Evolutionary conservation across 2,329 filamentous ascomycete species (phyloP).

Genomic region (Beauveria sp.): DNA sequence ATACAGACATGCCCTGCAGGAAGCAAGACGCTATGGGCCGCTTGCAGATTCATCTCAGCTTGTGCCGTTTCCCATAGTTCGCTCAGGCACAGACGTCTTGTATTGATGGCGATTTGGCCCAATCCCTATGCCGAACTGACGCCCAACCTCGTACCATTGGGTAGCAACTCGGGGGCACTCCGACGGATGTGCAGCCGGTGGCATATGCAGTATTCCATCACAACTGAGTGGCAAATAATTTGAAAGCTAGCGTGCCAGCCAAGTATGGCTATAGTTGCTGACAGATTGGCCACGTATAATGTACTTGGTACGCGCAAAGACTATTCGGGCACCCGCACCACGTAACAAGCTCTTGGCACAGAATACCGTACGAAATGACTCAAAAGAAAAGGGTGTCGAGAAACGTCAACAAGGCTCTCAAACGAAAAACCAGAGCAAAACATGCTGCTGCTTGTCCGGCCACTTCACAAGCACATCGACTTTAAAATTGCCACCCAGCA

Average conservation of each 20-base stretch:
- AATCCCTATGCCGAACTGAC: not conserved
- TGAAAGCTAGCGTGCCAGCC: not conserved
- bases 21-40: not conserved
- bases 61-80: not conserved
- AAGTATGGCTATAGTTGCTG: not conserved
- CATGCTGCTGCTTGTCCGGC: not conserved
- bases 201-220: not conserved
- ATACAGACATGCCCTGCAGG: not conserved
- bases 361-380: too few relatives aligned
- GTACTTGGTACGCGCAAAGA: not conserved
- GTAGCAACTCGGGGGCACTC: not conserved
- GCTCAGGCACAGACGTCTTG: not conserved
- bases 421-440: not conserved
- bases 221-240: not conserved
- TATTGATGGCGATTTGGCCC: not conserved
- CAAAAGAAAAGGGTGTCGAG: too few relatives aligned
- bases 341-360: too few relatives aligned
- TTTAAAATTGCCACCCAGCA: not conserved
- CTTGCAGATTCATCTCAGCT: not conserved
- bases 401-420: not conserved
- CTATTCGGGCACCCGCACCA: too few relatives aligned
- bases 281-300: too few relatives aligned
- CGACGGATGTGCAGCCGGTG: not conserved
- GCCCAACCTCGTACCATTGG: not conserved
- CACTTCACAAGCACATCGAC: not conserved